A percentile compares a stretch with the other conserved stretches of the same genome.
Conservation (phyloP, 192 early-diverging fungal genomes). For the Mortierella alpina region DNA sequence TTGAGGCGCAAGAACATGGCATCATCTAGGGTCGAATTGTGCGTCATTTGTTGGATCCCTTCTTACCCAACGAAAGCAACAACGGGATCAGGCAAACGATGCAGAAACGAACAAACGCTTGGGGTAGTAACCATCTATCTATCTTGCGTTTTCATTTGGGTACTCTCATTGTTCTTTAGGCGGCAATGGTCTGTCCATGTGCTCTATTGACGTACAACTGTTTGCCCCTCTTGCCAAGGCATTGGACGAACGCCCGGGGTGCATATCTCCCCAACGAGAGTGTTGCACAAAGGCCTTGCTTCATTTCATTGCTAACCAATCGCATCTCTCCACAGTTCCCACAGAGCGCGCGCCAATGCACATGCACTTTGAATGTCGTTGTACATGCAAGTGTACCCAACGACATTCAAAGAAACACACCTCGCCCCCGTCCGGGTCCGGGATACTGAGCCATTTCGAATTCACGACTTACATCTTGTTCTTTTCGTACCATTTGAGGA, state of each 20-base stretch:
- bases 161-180: too few relatives aligned
- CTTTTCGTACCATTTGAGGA: neutral
- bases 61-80: neutral
- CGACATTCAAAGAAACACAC: too few relatives aligned
- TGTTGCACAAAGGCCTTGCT: neutral
- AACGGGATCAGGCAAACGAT: neutral
- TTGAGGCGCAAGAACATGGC: conserved; percentile 1
- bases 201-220: too few relatives aligned
- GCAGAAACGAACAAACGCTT: neutral
- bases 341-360: neutral
- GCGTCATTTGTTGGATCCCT: neutral
- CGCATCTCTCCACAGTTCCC: conserved; percentile 3
- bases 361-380: neutral
- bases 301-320: conserved; percentile 9
- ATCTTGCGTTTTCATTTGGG: too few relatives aligned
- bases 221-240: too few relatives aligned
- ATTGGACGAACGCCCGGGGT: too few relatives aligned
- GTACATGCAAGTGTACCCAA: too few relatives aligned
- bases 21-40: neutral
- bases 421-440: too few relatives aligned
- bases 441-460: too few relatives aligned
- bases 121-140: too few relatives aligned
- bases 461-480: neutral
- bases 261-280: neutral
- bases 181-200: too few relatives aligned